Conservation (phyloP, 306 rosid genomes). For the Macrotyloma uniflorum region DNA sequence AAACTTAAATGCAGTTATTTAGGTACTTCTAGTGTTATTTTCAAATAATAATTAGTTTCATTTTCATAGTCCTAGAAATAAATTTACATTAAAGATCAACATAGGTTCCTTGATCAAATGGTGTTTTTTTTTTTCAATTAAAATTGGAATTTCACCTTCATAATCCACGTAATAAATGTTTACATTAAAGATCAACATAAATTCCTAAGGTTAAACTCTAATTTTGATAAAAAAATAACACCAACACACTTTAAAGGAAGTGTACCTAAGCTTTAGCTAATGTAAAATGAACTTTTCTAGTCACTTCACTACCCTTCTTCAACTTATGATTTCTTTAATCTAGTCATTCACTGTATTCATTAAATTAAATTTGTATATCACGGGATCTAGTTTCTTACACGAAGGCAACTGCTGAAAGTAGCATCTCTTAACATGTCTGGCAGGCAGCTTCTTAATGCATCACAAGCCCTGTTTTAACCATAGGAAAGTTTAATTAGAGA, state of each 20-base stretch:
- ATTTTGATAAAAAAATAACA: too few relatives aligned
- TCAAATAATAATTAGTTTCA: neutral
- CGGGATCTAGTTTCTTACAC: slow-evolving; percentile 55
- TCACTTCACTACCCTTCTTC: neutral
- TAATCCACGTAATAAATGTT: too few relatives aligned
- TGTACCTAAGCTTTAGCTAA: neutral
- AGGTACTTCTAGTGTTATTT: neutral
- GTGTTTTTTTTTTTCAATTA: too few relatives aligned
- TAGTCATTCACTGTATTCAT: neutral
- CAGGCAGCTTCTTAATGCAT: slow-evolving; percentile 91
- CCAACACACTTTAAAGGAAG: neutral
- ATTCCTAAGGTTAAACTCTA: too few relatives aligned
- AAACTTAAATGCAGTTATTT: neutral
- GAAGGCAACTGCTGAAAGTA: slow-evolving; percentile 85
- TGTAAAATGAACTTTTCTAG: neutral
- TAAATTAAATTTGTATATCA: neutral
- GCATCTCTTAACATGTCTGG: slow-evolving; percentile 89
- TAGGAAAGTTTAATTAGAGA: slow-evolving; percentile 6
- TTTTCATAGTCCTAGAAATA: too few relatives aligned
- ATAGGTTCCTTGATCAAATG: too few relatives aligned
- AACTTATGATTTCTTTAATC: neutral
- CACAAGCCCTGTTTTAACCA: slow-evolving; percentile 76
- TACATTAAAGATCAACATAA: too few relatives aligned
- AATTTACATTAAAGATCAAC: too few relatives aligned
- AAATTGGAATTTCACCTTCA: neutral